phyloP scores from a whole-genome alignment of 495 filamentous ascomycete genomes.

The Hypoxylon intermedium region DNA sequence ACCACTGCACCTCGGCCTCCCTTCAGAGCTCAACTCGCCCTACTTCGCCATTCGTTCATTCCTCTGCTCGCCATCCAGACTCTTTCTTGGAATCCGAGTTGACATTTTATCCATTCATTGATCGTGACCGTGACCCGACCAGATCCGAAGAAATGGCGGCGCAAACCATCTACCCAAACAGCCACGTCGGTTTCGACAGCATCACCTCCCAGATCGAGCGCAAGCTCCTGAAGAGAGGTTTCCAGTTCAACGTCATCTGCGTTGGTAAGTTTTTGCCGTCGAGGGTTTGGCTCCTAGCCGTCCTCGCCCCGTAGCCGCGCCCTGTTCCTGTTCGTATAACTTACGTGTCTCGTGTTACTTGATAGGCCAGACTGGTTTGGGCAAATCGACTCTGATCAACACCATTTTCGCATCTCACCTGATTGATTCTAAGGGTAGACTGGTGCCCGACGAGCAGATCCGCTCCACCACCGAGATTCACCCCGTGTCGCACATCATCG shows the following conservation, averaged over 20 bases:
- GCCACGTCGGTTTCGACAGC: conserved; percentile 99
- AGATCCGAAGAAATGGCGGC: conserved; percentile 52
- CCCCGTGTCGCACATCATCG: conserved; percentile 96
- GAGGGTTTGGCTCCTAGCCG: background rate
- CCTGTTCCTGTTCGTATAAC: conserved; percentile 23
- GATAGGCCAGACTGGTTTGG: conserved; percentile 94
- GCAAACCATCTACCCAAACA: conserved; percentile 79
- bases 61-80: conserved; percentile 42
- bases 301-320: background rate
- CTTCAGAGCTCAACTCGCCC: conserved; percentile 24
- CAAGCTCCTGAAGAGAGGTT: conserved; percentile 99
- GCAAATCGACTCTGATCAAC: conserved; percentile 99
- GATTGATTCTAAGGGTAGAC: conserved; percentile 96
- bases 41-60: conserved; percentile 33
- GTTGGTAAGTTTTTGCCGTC: conserved; percentile 81
- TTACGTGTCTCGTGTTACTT: conserved; percentile 47
- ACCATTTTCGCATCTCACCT: conserved; percentile 99
- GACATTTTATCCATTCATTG: conserved; percentile 39
- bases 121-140: too few species aligned
- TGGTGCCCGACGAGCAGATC: conserved; percentile 88
- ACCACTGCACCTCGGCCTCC: conserved; percentile 25
- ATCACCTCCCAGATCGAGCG: conserved; percentile 98
- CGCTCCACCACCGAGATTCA: conserved; percentile 98
- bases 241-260: conserved; percentile 99
- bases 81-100: conserved; percentile 55